Evolutionary conservation across 257 asterid genomes (phyloP), one percentile per base, ranked within the genome.

Genomic region (Echium plantagineum): DNA sequence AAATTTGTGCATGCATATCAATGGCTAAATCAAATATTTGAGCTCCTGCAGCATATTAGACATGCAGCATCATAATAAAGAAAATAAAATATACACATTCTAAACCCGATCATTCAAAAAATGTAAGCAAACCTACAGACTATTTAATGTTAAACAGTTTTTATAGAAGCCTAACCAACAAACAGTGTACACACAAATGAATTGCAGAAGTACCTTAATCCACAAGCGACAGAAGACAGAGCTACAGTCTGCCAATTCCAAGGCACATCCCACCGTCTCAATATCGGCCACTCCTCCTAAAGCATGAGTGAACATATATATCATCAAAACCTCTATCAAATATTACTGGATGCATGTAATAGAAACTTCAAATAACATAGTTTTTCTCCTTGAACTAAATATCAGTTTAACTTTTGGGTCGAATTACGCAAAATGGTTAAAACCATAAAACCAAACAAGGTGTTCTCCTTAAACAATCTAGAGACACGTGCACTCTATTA

Each of bases 221-320:
- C 97, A 74, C 98, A 93, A 18, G 98, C 98, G 72, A 89, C 80
- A 9, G 97, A 86, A 64, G 89, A 74, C 64, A 93, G 75, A 38
- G 95, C 83, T 71, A 84, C 71, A 5, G 95, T 82, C 62, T 93
- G 98, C 98, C 98, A 93, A 73, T 81, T 86, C 98, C 98, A 93
- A 5, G 98, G 98, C 72, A 93, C 98, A 30, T 85, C 96, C 98
- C 98, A 93, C 49, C 89, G 73, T 66, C 77, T 81, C 77, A 89
- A 64, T 72, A 93, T 77, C 61, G 79, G 84, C 96, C 82, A 84
- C 19, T 71, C 83, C n/a, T 76, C 86, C 97, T 93, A 83, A 73
- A 72, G 31, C 62, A 46, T 53, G 53, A 67, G 17, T 56, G 31
- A 20, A 51, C 51, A 63, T 53, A 38, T 52, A 22, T 8, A 3